Base-by-base conservation (phyloP, 78 protist species). In the Blattamonas nauphoetae region DNA sequence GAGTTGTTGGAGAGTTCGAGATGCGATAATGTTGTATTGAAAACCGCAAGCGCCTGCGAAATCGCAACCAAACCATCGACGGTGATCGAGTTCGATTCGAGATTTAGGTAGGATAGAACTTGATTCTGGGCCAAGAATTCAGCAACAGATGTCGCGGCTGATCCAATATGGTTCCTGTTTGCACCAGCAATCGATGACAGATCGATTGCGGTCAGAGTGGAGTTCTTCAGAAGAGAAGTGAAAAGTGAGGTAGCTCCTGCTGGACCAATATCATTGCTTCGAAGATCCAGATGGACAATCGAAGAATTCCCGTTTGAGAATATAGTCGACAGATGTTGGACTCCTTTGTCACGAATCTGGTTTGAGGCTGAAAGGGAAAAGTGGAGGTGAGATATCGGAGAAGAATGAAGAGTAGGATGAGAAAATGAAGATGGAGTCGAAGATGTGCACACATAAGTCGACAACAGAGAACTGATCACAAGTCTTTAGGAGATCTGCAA, bases 191-290 rank as follows among this genome's bases (percentile, higher is more conserved):
- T 21, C 38, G 38, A 29, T 11, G 71, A 55, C 11, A 55, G 71
- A 55, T 55, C 71, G 21, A 55, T 55, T 29, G 11, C 38, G 71
- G 38, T 29, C 11, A 55, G 71, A 29, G 71, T 55, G 71, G 38
- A 55, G 21, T 55, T 55, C 21, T 21, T 21, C 71, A 55, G 11
- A 11, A 55, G 21, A 55, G 71, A 55, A 11, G 21, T 29, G 71
- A 55, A 55, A 29, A 55, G 21, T 55, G 11, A 11, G 11, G 38
- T 21, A 55, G 71, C 71, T 55, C 71, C 71, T 29, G 21, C 38
- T 55, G 71, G 71, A 55, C 71, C 71, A 55, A 55, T 55, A 21
- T 55, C 71, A 55, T 55, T 55, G 71, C 71, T 55, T 55, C 71
- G 11, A 29, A 55, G 21, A 55, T 55, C 71, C 11, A 55, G 71